phyloP scores from a whole-genome alignment of 768 basidiomycete species.

The Amanita subjunquillea region DNA sequence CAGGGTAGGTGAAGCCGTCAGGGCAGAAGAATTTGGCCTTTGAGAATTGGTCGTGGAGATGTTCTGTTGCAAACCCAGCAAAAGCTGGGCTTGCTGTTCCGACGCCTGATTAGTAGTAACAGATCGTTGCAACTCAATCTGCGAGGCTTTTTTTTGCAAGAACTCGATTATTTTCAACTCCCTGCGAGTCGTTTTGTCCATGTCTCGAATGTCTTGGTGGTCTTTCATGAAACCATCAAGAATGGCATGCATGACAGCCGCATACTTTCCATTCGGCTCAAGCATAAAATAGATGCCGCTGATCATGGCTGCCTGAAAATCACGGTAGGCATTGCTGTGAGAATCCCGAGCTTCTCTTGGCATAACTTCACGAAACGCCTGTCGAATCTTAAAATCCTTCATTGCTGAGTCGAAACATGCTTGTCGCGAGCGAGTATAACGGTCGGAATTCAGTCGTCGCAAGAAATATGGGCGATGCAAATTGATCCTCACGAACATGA shows the following conservation, averaged over 20 bases:
- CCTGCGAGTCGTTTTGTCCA: constrained; percentile 74
- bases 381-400: constrained; percentile 74
- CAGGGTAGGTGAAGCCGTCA: constrained; percentile 10
- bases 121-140: constrained; percentile 25
- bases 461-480: constrained; percentile 85
- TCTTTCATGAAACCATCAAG: constrained; percentile 71
- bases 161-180: constrained; percentile 84
- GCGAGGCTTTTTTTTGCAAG: constrained; percentile 57
- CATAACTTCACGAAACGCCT: constrained; percentile 51
- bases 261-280: constrained; percentile 63
- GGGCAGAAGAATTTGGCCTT: constrained; percentile 21
- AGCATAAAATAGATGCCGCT: constrained; percentile 80
- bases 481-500: constrained; percentile 77
- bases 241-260: constrained; percentile 66
- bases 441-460: constrained; percentile 66
- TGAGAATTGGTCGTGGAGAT: constrained; percentile 21
- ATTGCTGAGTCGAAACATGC: constrained; percentile 91
- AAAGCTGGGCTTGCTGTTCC: constrained; percentile 41
- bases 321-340: constrained; percentile 73
- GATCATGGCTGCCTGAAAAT: constrained; percentile 87
- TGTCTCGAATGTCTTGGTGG: constrained; percentile 51
- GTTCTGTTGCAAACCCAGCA: constrained; percentile 37
- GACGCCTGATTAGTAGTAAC: constrained; percentile 13
- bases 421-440: constrained; percentile 67
- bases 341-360: constrained; percentile 58